Evolutionary conservation across 805 yeast species (phyloP), one percentile per base, ranked within the genome.

Genomic region (Kazachstania viticola): DNA sequence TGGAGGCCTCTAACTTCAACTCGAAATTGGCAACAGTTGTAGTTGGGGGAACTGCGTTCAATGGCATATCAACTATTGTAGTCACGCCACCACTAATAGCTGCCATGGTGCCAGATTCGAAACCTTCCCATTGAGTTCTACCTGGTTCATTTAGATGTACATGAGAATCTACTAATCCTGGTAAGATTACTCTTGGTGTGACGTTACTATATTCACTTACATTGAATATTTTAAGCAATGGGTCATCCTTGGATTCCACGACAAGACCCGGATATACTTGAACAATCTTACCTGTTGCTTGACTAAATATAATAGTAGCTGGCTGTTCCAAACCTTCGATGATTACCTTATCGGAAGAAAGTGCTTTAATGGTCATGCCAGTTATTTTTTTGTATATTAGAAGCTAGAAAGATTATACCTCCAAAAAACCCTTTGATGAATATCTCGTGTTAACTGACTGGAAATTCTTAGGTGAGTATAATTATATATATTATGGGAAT

Each of bases 61-160:
- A 62, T 0, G 97, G 97, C 97, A 87, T 87, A 54, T 87, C 97
- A 14, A 87, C 70, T 14, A 87, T 93, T 0, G 95, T 85, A 16
- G 97, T 87, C 30, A 87, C 96, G 36, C 97, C 97, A 13, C 97
- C 97, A 9, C 87, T 68, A 0, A 94, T 94, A 0, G 96, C 96
- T 2, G 95, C 81, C 51, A 78, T 77, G 0, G 97, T 87, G 0
- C 97, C 97, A 0, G 94, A 79, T n/a, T 76, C 94, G 53, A 88
- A 87, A 2, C 97, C 97, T 57, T 87, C 97, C 97, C 97, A 87
- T 40, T 85, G 95, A 1, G 96, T 87, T 45, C 96, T 64, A n/a
- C 97, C 97, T 0, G 97, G 96, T 49, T 88, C 97, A 54, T 88
- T 88, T 44, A 87, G 61, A 49, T 87, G 97, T 17, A 87, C 97